Percentiles rank a stretch among this genome's conserved stretches.
These are phyloP conservation scores for Flammula alnicola DNA, from an alignment of 1,284 basidiomycete species.

Conservation along the genomic window DNA sequence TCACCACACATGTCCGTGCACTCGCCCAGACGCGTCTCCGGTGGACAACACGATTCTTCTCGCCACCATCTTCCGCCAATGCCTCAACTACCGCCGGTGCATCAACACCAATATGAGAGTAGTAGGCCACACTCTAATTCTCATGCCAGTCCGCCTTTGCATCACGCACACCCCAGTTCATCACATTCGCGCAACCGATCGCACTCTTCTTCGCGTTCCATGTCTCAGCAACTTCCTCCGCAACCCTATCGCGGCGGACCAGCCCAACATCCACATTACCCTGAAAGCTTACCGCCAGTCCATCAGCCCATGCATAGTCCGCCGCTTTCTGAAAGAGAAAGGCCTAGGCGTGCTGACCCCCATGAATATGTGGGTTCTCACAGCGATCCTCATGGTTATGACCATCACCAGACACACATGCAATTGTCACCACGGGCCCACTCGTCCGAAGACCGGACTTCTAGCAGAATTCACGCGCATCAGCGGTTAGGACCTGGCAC, in stretches of 20 bases:
- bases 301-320: constrained; percentile 54
- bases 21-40: constrained; percentile 36
- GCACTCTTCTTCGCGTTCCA: constrained; percentile 36
- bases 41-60: constrained; percentile 38
- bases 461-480: constrained; percentile 56
- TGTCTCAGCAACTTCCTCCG: no score
- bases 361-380: constrained; percentile 20
- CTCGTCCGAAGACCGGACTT: constrained; percentile 40
- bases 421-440: constrained; percentile 44
- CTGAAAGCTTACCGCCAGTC: constrained; percentile 45
- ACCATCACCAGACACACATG: constrained; percentile 28
- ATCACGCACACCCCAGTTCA: no score
- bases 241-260: constrained; percentile 41
- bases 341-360: constrained; percentile 41
- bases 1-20: constrained; percentile 45
- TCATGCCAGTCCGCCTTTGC: no score
- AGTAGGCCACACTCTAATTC: no score
- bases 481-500: constrained; percentile 69
- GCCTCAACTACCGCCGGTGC: constrained; percentile 47
- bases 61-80: constrained; percentile 57
- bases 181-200: constrained; percentile 38
- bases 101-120: constrained; percentile 45
- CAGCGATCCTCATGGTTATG: constrained; percentile 27
- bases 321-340: constrained; percentile 51
- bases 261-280: constrained; percentile 46